phyloP scores from a whole-genome alignment of 2,329 filamentous ascomycete genomes.

The Aspergillus sp. region DNA sequence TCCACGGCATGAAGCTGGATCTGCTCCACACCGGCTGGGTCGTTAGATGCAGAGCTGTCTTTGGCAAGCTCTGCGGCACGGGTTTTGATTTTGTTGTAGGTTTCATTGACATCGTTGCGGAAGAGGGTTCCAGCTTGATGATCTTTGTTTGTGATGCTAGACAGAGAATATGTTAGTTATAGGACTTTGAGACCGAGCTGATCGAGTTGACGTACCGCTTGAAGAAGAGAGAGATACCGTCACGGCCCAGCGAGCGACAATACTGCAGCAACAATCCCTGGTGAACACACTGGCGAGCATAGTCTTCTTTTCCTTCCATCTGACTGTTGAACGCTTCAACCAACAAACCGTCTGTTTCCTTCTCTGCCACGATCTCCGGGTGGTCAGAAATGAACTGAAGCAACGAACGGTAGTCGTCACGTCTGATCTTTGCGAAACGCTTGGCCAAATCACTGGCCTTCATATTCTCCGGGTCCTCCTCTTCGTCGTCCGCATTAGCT shows the following conservation, averaged over 20 bases:
- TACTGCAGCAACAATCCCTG: constrained; percentile 92
- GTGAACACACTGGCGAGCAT: constrained; percentile 83
- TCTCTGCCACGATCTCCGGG: constrained; percentile 75
- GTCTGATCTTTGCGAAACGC: constrained; percentile 75
- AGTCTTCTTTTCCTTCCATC: constrained; percentile 72
- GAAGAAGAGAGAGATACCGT: constrained; percentile 92
- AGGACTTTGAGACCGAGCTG: not conserved
- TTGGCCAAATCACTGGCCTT: constrained; percentile 76
- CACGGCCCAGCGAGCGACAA: constrained; percentile 82
- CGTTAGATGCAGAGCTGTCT: constrained; percentile 53
- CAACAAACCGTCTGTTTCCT: constrained; percentile 85
- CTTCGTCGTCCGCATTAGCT: constrained; percentile 48
- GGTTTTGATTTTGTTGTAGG: constrained; percentile 76
- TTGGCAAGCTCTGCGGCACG: constrained; percentile 72
- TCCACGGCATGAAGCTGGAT: constrained; percentile 97
- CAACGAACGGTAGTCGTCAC: constrained; percentile 70
- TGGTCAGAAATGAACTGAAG: constrained; percentile 76
- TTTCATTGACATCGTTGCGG: constrained; percentile 86
- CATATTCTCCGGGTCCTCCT: constrained; percentile 68
- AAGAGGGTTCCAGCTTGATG: constrained; percentile 92
- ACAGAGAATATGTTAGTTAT: constrained; percentile 20
- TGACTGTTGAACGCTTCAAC: constrained; percentile 90
- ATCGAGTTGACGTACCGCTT: constrained; percentile 58
- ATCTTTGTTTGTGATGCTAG: constrained; percentile 73
- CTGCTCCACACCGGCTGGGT: constrained; percentile 75